Evolutionary conservation across 257 asterid species (phyloP).

Genomic region (Ocimum tenuiflorum): DNA sequence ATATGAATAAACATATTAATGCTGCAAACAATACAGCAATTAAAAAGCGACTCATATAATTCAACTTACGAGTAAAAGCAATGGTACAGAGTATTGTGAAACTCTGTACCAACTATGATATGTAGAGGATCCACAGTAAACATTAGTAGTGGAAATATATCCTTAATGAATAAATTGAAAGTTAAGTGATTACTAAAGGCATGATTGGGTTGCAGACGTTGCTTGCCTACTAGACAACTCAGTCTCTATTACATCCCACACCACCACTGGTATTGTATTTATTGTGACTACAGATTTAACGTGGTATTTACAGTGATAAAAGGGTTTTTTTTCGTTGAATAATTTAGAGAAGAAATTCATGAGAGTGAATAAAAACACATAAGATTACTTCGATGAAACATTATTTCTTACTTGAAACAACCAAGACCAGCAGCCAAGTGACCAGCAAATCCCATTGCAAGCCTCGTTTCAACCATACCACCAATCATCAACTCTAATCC

Average conservation of each 20-base stretch:
- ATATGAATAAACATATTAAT: not conserved
- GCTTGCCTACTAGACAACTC: too few species aligned
- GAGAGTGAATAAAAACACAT: not conserved
- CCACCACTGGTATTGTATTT: too few species aligned
- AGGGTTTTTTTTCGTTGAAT: not conserved
- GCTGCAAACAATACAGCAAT: not conserved
- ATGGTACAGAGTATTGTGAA: too few species aligned
- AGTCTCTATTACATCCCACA: too few species aligned
- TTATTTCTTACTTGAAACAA: constrained; percentile 75
- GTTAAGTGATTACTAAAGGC: too few species aligned
- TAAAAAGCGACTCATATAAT: too few species aligned
- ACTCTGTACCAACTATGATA: too few species aligned
- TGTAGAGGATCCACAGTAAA: too few species aligned
- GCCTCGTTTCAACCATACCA: constrained; percentile 94
- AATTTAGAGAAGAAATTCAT: not conserved
- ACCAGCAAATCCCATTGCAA: constrained; percentile 93
- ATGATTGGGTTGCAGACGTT: not conserved
- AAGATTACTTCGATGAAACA: too few species aligned
- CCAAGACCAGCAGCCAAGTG: constrained; percentile 90
- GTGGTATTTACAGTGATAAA: not conserved
- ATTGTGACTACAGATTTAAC: not conserved
- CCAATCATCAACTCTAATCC: constrained; percentile 84
- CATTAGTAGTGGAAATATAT: too few species aligned
- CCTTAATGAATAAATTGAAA: too few species aligned
- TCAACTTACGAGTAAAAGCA: too few species aligned